Evolutionary conservation across 2,329 filamentous ascomycete genomes (phyloP).

Genomic region (Cadophora malorum): DNA sequence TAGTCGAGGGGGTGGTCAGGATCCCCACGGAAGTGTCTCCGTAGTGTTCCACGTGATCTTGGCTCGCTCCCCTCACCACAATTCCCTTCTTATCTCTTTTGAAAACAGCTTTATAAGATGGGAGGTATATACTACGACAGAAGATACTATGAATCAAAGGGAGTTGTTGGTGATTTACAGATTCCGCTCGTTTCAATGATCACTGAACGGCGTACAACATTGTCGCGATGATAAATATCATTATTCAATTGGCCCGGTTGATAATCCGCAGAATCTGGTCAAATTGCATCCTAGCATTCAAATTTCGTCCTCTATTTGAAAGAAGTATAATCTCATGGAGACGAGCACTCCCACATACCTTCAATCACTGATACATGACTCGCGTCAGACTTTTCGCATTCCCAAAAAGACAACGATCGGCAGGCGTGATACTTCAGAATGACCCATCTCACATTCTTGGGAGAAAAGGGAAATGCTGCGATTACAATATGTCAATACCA

Average conservation of each 20-base stretch:
- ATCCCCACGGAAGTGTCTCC: conserved; percentile 6
- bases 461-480: not conserved
- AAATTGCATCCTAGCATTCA: too few species aligned
- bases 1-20: conserved; percentile 36
- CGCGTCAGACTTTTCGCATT: not conserved
- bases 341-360: not conserved
- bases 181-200: too few species aligned
- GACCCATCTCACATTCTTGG: not conserved
- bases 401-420: not conserved
- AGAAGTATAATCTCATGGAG: too few species aligned
- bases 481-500: not conserved
- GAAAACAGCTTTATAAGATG: not conserved
- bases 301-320: too few species aligned
- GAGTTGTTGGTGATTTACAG: too few species aligned
- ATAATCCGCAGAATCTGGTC: too few species aligned
- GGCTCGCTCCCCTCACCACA: not conserved
- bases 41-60: conserved; percentile 13
- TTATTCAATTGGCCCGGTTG: too few species aligned
- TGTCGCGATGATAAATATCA: too few species aligned
- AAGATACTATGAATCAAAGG: too few species aligned
- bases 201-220: too few species aligned
- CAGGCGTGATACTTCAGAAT: not conserved
- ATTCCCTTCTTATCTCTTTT: not conserved
- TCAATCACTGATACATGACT: not conserved
- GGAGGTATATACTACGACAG: too few species aligned